A percentile compares a stretch with the other conserved stretches of the same genome.
Conservation (phyloP, 805 yeast genomes). For the Candida chauliodis region DNA sequence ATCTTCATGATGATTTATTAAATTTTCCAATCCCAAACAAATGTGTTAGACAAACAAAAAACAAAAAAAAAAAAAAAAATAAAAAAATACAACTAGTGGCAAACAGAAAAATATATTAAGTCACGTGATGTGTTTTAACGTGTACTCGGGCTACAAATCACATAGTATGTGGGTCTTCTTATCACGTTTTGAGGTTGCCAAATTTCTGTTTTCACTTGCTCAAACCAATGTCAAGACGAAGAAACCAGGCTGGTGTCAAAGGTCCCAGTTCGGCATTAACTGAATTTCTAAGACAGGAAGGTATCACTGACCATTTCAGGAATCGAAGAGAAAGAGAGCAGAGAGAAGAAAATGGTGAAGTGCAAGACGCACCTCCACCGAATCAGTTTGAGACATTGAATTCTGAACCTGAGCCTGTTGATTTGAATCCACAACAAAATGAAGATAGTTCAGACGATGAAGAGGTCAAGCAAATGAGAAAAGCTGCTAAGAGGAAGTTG, state of each 20-base stretch:
- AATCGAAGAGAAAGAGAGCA: constrained; percentile 22
- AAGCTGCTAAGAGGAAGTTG: constrained; percentile 26
- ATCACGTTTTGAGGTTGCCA: constrained; percentile 4
- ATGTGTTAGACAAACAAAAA: too few relatives aligned
- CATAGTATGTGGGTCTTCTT: too few relatives aligned
- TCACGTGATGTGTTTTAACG: not conserved
- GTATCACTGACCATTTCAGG: constrained; percentile 80
- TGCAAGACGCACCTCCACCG: constrained; percentile 6
- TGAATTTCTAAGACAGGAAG: constrained; percentile 82
- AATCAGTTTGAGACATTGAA: constrained; percentile 9
- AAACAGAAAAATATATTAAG: not conserved
- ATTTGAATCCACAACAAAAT: not conserved
- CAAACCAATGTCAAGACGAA: constrained; percentile 16
- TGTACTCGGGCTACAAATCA: too few relatives aligned
- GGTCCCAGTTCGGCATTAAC: constrained; percentile 89
- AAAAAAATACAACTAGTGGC: not conserved
- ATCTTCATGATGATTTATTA: constrained; percentile 55
- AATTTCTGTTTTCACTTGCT: constrained; percentile 2
- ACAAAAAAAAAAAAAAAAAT: not conserved
- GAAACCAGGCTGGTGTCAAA: constrained; percentile 23
- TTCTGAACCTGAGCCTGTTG: not conserved
- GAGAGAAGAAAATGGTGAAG: constrained; percentile 17
- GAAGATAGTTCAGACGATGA: constrained; percentile 22
- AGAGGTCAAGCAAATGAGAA: constrained; percentile 25
- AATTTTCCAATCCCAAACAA: not conserved